Conservation (phyloP, 306 rosid genomes). For the Glycine tomentella region DNA sequence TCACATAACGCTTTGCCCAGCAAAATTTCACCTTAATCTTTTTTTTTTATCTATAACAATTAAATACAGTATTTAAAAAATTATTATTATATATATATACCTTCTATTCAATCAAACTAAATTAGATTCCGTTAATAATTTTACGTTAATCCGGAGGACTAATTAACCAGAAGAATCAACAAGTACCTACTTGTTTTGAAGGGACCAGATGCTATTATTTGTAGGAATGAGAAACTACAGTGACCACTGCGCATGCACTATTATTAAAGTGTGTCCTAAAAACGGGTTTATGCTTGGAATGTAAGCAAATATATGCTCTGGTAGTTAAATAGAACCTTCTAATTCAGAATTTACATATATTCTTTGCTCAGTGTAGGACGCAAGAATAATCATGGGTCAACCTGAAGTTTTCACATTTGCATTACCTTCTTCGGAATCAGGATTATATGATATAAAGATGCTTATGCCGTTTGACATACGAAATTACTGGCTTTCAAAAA, state of each 20-base stretch:
- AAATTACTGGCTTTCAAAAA: slow-evolving; percentile 9
- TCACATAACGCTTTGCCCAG: no score
- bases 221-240: slow-evolving; percentile 1
- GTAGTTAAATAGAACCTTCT: background rate
- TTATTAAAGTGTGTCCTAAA: background rate
- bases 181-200: background rate
- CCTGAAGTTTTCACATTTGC: slow-evolving; percentile 26
- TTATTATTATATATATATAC: no score
- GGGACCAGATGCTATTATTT: slow-evolving; percentile 1
- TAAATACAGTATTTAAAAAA: no score
- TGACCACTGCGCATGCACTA: slow-evolving; percentile 12
- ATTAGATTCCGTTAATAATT: no score
- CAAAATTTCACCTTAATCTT: no score
- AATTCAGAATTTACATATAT: slow-evolving; percentile 23
- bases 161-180: no score
- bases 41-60: no score
- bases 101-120: no score
- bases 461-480: slow-evolving; percentile 37
- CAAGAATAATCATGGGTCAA: slow-evolving; percentile 26
- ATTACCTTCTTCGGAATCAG: slow-evolving; percentile 9
- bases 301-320: background rate
- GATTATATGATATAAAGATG: slow-evolving; percentile 8
- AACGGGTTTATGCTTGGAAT: slow-evolving; percentile 5
- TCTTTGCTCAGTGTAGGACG: background rate
- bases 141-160: no score